phyloP scores from a whole-genome alignment of 805 yeast genomes.

The Sugiyamaella lignohabitans region DNA sequence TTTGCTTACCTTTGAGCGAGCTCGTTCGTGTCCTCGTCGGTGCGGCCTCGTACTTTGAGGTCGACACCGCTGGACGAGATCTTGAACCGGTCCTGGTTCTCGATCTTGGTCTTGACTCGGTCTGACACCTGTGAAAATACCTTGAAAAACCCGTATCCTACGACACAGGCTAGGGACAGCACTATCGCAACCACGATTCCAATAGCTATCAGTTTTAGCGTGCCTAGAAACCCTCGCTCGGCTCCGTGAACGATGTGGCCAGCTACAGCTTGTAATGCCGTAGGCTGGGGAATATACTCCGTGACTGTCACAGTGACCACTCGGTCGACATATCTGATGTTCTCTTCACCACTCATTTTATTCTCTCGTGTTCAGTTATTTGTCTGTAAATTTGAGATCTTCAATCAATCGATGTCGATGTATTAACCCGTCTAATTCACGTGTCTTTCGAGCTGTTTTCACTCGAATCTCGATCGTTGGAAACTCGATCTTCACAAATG shows the following conservation, averaged over 20 bases:
- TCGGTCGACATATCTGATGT: neutral
- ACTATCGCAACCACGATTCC: conserved; percentile 9
- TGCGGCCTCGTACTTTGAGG: conserved; percentile 12
- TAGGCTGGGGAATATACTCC: neutral
- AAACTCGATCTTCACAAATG: too few species aligned
- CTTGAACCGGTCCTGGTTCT: conserved; percentile 14
- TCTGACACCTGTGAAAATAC: conserved; percentile 9
- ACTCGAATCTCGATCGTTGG: too few species aligned
- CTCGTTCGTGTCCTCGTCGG: conserved; percentile 10
- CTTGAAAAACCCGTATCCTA: conserved; percentile 17
- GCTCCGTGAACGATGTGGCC: conserved; percentile 4
- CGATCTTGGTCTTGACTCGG: conserved; percentile 14
- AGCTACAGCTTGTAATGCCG: neutral
- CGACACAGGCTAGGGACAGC: conserved; percentile 7
- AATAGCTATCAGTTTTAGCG: neutral
- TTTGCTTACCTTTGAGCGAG: conserved; percentile 16
- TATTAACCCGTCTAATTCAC: too few species aligned
- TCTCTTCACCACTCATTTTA: neutral
- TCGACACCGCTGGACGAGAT: conserved; percentile 15
- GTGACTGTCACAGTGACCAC: conserved; percentile 1
- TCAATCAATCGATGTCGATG: too few species aligned
- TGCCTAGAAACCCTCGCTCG: neutral
- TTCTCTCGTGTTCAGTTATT: neutral
- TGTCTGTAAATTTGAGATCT: too few species aligned
- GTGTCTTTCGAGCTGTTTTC: too few species aligned